These are phyloP conservation scores for Mentha longifolia DNA, from an alignment of 257 asterid species.

Conservation along the genomic window DNA sequence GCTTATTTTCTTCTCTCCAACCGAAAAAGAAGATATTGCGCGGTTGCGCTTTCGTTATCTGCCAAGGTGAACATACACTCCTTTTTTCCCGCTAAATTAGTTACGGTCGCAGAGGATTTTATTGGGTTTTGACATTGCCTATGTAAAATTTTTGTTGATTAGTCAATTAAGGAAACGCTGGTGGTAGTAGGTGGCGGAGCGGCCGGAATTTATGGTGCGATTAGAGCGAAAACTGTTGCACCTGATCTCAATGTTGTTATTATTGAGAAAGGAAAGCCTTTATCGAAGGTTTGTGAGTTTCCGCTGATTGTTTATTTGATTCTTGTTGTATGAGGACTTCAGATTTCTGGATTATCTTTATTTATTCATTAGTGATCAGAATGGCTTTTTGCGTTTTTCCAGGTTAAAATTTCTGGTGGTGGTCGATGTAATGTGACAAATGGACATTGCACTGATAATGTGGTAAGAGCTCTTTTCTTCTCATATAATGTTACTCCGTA, in stretches of 20 bases:
- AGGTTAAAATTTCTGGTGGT: conserved; percentile 98
- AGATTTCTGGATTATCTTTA: neutral
- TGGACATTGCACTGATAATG: conserved; percentile 70
- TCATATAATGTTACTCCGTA: too few relatives aligned
- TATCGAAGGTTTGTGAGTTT: conserved; percentile 67
- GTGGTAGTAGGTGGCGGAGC: conserved; percentile 97
- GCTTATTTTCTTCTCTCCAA: conserved; percentile 36
- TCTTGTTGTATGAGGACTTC: neutral
- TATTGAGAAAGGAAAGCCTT: conserved; percentile 84
- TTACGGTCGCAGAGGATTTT: neutral
- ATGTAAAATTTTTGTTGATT: conserved; percentile 25
- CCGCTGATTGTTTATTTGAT: conserved; percentile 1
- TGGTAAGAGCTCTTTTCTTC: conserved; percentile 48
- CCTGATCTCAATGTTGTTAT: conserved; percentile 79
- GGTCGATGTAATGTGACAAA: conserved; percentile 97
- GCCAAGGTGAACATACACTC: conserved; percentile 45
- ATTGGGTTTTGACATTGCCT: conserved; percentile 17
- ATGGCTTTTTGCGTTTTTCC: conserved; percentile 30
- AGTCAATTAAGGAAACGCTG: conserved; percentile 67
- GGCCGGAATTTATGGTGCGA: conserved; percentile 94
- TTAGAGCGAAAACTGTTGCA: conserved; percentile 86
- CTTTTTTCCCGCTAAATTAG: neutral
- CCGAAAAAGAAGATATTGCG: conserved; percentile 44
- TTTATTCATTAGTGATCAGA: neutral
- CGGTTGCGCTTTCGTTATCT: conserved; percentile 49